phyloP scores from a whole-genome alignment of 257 asterid genomes.

The Perilla frutescens region DNA sequence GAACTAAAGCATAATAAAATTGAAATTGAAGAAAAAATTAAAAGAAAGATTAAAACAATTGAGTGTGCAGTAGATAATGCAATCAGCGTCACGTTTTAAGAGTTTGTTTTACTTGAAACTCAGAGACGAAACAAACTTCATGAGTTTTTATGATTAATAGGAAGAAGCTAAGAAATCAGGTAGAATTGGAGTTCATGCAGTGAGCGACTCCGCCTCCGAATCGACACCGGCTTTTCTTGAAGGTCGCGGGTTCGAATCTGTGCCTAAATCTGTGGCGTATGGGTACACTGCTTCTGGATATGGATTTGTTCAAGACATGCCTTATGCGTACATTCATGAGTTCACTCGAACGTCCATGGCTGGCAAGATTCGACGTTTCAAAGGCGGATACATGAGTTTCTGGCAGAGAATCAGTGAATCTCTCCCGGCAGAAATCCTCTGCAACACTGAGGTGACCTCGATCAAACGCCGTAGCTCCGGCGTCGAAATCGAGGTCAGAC shows the following conservation, averaged over 20 bases:
- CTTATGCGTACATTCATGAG: slow-evolving; percentile 80
- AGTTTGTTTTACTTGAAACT: neutral
- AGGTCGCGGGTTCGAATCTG: slow-evolving; percentile 55
- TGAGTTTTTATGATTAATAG: slow-evolving; percentile 38
- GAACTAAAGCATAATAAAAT: too few species aligned
- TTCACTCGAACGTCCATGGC: slow-evolving; percentile 87
- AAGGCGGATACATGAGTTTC: slow-evolving; percentile 75
- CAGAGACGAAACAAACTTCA: neutral
- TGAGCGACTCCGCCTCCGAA: slow-evolving; percentile 68
- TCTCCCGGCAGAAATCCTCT: slow-evolving; percentile 60
- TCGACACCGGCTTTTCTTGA: slow-evolving; percentile 67
- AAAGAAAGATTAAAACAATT: too few species aligned
- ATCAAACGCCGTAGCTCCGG: slow-evolving; percentile 52
- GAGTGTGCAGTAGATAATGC: too few species aligned
- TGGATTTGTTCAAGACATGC: slow-evolving; percentile 83
- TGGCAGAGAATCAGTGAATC: slow-evolving; percentile 67
- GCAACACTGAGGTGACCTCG: slow-evolving; percentile 65
- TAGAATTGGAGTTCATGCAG: slow-evolving; percentile 69
- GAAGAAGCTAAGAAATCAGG: slow-evolving; percentile 76
- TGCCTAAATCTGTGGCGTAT: slow-evolving; percentile 79
- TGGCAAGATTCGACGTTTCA: slow-evolving; percentile 81
- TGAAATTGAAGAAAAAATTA: too few species aligned
- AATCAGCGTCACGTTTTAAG: too few species aligned
- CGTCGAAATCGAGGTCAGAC: slow-evolving; percentile 44
- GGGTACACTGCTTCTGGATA: slow-evolving; percentile 93